phyloP scores from a whole-genome alignment of 495 filamentous ascomycete genomes.

The Penicillium steckii region DNA sequence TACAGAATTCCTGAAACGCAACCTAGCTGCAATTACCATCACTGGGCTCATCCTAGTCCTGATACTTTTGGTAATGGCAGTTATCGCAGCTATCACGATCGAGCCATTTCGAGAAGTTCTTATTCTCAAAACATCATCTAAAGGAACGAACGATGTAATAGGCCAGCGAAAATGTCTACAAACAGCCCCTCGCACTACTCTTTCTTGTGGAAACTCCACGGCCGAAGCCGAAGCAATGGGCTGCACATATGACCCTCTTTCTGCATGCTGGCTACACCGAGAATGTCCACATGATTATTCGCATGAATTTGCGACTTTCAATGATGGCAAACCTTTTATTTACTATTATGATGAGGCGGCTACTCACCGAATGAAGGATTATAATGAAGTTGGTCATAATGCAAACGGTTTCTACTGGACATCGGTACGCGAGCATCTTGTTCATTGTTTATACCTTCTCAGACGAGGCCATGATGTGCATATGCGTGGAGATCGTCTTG shows the following conservation, averaged over 20 bases:
- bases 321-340: constrained; percentile 15
- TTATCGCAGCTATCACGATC: constrained; percentile 7
- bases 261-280: constrained; percentile 15
- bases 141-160: not conserved
- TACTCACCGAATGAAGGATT: constrained; percentile 14
- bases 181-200: constrained; percentile 3
- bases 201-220: constrained; percentile 15
- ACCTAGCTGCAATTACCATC: constrained; percentile 13
- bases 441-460: constrained; percentile 16
- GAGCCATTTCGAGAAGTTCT: constrained; percentile 11
- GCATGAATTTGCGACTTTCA: constrained; percentile 10
- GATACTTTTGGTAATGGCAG: constrained; percentile 1
- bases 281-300: constrained; percentile 12
- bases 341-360: constrained; percentile 15
- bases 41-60: constrained; percentile 7
- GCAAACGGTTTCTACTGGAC: constrained; percentile 12
- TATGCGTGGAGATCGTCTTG: constrained; percentile 14
- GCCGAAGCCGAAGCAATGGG: constrained; percentile 7
- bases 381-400: constrained; percentile 11
- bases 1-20: constrained; percentile 1
- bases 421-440: constrained; percentile 11
- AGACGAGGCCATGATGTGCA: constrained; percentile 15
- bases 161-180: constrained; percentile 11
- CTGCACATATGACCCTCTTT: constrained; percentile 13
- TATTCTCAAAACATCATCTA: constrained; percentile 1